Base-by-base conservation (phyloP, 176 grass and related monocot genomes). In the Hsuehochloa calcarea region DNA sequence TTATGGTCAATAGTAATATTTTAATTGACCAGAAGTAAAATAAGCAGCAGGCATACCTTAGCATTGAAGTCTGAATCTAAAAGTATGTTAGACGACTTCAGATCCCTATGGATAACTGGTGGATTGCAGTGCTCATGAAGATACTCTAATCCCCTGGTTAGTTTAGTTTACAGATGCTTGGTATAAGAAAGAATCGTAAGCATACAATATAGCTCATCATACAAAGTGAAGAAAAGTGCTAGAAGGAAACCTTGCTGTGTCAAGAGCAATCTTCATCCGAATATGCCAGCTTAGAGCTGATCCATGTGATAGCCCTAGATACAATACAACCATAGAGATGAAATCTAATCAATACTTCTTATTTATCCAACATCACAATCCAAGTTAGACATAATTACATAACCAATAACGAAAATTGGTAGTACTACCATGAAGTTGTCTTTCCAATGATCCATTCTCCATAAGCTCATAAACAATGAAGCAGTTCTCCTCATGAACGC, bases 11-110 rank as follows among this genome's bases (percentile, higher is more conserved):
- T 43, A 69, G 0, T 38, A 84, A 72, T 83, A 87, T 43, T 77
- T 80, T 62, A 70, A 50, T 75, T 68, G 41, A 44, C 49, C 16
- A 29, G 16, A 87, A 63, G 19, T 68, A 70, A 78, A 87, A 80
- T 72, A 86, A 25, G 19, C 44, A 85, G 70, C 10, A 64, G 22
- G 62, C 51, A 27, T 75, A 99, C 97, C 97, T 96, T 99, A 25
- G 97, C 91, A 85, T 92, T 94, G 84, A 91, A 99, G 27, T 94
- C 81, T 80, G 92, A 88, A 85, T 96, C 92, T 47, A 99, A 87
- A 91, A 99, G 97, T 89, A 99, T 96, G 80, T 99, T 99, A 59
- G 93, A 94, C 38, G 88, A 96, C 68, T 99, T 99, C 56, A 99
- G 74, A 89, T 99, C 93, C 91, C 97, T 99, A 84, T 99, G 97